Base-by-base conservation (phyloP, 371 early-diverging fungal species). In the Mucor indicus region DNA sequence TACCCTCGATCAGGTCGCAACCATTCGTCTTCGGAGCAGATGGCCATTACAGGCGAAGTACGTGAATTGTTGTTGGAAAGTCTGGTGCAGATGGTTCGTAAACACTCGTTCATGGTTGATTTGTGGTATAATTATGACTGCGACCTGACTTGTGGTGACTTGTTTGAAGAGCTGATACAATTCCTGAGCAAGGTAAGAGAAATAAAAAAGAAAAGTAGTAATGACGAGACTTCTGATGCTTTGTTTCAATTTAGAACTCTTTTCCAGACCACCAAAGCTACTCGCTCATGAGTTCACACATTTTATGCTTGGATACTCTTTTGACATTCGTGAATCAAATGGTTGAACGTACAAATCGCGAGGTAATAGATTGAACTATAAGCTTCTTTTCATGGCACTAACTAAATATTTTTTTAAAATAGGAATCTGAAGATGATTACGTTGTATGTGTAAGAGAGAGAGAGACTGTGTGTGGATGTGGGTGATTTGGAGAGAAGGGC, bases 91-190 rank as follows among this genome's bases (percentile, higher is more conserved):
- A 70, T 85, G 47, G 75, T 79, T 17, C 74, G 86, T 38, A 74
- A 73, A 32, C 87, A 91, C 9, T 79, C 85, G 1, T 87, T 96
- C 53, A 76, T 91, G 68, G 74, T 83, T 0, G 94, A 94, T 48
- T 75, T 98, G 22, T 98, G 93, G 88, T 85, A 92, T 44, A 91
- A 94, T 64, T 96, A 90, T 59, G 98, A 98, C 66, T 90, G 93
- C 42, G 86, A 92, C 51, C 46, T 87, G 50, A 76, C 84, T 31
- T 81, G 85, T 33, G 84, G 86, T 24, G 87, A 94, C 62, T 63
- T 96, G 27, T 93, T 87, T 71, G 93, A 95, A 53, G 92, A 93
- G 29, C 60, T 91, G 30, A 74, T 95, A 21, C 80, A 85, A 44
- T 91, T 92, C 38, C 69, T 79, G 50, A 79, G 79, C 50, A 74